Evolutionary conservation across 257 asterid genomes (phyloP).

Genomic region (Cynanchum wilfordii): DNA sequence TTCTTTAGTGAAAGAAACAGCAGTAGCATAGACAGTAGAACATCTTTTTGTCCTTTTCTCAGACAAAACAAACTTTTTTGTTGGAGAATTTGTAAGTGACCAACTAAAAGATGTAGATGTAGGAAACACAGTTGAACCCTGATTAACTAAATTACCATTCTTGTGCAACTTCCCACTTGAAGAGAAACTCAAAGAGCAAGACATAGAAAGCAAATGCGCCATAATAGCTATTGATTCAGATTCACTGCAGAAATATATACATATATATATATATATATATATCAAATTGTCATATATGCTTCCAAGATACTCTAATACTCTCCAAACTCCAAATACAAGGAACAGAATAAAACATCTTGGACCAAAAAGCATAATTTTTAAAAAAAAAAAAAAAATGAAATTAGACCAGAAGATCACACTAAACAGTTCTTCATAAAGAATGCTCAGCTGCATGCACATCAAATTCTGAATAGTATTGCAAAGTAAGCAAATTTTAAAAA

Average conservation of each 20-base stretch:
- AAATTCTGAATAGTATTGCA: neutral
- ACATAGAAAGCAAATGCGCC: slow-evolving; percentile 66
- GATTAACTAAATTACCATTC: slow-evolving; percentile 24
- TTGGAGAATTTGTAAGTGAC: slow-evolving; percentile 23
- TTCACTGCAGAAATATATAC: neutral
- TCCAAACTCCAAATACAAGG: neutral
- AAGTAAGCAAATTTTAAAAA: neutral
- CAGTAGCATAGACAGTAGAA: slow-evolving; percentile 28
- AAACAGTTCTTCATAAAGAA: neutral
- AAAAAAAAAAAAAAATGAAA: neutral
- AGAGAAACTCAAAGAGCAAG: slow-evolving; percentile 48
- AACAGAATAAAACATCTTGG: neutral
- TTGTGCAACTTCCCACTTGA: slow-evolving; percentile 26
- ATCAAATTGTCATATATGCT: neutral
- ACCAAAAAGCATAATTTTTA: neutral
- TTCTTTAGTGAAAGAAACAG: slow-evolving; percentile 59
- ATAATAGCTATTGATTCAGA: slow-evolving; percentile 22
- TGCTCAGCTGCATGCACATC: neutral
- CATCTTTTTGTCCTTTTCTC: slow-evolving; percentile 22
- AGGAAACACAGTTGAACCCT: slow-evolving; percentile 27
- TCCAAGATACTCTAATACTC: neutral
- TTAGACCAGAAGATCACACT: neutral
- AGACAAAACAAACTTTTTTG: slow-evolving; percentile 18
- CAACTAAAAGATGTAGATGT: slow-evolving; percentile 31
- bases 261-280: neutral